Base-by-base conservation (phyloP, 371 early-diverging fungal genomes). In the Actinomucor elegans region DNA sequence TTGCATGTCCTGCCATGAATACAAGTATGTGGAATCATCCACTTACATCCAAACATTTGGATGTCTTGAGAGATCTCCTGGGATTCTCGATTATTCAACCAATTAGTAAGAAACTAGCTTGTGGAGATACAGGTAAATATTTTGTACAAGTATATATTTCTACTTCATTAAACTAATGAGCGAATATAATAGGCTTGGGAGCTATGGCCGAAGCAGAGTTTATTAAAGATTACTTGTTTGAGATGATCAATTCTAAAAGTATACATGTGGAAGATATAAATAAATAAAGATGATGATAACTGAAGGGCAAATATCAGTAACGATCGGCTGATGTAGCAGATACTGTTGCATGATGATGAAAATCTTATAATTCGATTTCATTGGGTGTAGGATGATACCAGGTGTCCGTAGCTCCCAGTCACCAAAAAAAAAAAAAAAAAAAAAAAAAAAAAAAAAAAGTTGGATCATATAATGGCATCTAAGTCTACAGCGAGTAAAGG, bases 21-120 rank as follows among this genome's bases (percentile, higher is more conserved):
- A 96, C 97, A 9, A 80, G 86, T 71, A 97, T 98, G 98, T 98
- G 93, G 92, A 75, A 86, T 24, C 95, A 98, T 70, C 97, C 94
- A 15, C 81, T 94, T 20, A 98, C 99, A 0, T 61, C 61, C 6
- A 69, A 61, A 27, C 97, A 97, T 64, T 59, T 96, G 24, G 53
- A 60, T 0, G 57, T 75, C 2, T 56, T 94, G 17, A 60, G 59
- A 32, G 60, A 67, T 11, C 54, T 71, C 7, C 73, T 93, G 20
- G 65, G 75, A 3, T 91, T 85, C 52, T 55, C 53, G 5, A 71
- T 96, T 4, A 77, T 96, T 8, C 69, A 73, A 2, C 96, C 98
- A 2, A 84, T 94, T n/a, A 70, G 83, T 42, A 97, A 97, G 63
- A 69, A 57, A 20, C 73, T 98, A 36, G 96, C 94, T 2, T 98